phyloP scores from a whole-genome alignment of 2,329 filamentous ascomycete genomes.

The Cordyceps fumosorosea region DNA sequence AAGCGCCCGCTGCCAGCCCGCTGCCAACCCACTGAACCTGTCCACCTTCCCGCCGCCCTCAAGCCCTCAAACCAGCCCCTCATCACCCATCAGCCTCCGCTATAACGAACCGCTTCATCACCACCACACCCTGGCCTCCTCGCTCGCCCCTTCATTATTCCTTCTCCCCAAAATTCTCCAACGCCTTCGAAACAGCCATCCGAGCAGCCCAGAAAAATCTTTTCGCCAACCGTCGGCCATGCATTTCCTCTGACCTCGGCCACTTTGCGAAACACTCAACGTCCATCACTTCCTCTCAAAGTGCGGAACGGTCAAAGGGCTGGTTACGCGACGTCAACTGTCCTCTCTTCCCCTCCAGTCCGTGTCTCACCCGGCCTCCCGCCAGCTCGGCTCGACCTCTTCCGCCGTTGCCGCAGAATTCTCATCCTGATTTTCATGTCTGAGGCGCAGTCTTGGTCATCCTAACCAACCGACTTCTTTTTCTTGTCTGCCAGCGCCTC shows the following conservation, averaged over 20 bases:
- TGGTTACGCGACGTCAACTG: background rate
- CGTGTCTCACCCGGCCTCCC: conserved; percentile 11
- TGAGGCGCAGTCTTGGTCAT: background rate
- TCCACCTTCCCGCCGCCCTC: background rate
- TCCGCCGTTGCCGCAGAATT: conserved; percentile 4
- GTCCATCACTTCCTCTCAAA: background rate
- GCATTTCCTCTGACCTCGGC: background rate
- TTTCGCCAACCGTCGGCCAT: background rate
- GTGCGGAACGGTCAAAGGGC: background rate
- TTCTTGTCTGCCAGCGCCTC: background rate
- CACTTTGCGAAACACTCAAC: background rate
- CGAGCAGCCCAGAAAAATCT: background rate
- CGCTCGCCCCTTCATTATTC: background rate
- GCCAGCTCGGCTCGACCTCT: conserved; percentile 1
- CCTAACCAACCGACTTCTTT: background rate
- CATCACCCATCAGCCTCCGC: background rate
- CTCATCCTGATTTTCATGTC: conserved; percentile 3
- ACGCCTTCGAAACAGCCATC: conserved; percentile 1
- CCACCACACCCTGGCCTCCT: background rate
- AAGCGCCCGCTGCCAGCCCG: background rate
- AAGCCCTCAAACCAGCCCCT: background rate
- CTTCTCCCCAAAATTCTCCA: conserved; percentile 1
- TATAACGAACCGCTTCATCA: conserved; percentile 6
- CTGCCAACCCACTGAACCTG: background rate
- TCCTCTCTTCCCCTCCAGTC: background rate